These are phyloP conservation scores for Vaccinium vitisidaea DNA, from an alignment of 148 eudicot genomes.

Conservation along the genomic window DNA sequence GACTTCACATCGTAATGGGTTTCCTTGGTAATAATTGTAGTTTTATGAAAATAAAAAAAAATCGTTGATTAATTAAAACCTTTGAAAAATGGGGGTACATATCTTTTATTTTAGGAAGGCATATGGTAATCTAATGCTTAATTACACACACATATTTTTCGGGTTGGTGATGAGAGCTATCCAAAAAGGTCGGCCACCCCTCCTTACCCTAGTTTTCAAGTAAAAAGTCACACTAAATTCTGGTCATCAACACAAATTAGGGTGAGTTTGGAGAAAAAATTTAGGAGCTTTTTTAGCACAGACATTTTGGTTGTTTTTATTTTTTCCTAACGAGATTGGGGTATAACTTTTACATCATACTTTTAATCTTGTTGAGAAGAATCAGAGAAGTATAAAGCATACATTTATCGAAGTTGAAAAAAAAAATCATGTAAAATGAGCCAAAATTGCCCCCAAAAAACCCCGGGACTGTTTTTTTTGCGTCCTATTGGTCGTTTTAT, in stretches of 20 bases:
- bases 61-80: not conserved
- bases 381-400: too few species aligned
- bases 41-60: not conserved
- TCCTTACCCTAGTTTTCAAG: not conserved
- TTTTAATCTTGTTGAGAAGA: too few species aligned
- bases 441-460: too few species aligned
- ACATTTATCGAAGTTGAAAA: too few species aligned
- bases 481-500: too few species aligned
- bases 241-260: not conserved
- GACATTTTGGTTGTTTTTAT: too few species aligned
- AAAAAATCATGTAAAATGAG: too few species aligned
- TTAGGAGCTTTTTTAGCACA: too few species aligned
- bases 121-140: not conserved
- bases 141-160: constrained; percentile 12
- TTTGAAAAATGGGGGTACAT: not conserved
- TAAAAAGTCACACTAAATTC: not conserved
- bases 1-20: not conserved
- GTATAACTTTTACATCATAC: too few species aligned
- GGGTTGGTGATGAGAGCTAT: not conserved
- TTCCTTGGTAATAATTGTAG: not conserved
- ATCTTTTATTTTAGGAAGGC: constrained; percentile 2
- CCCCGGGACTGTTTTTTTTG: too few species aligned
- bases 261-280: too few species aligned
- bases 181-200: not conserved
- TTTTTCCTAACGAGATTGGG: too few species aligned